Evolutionary conservation across 176 grass and related monocot species (phyloP).

Genomic region (Oryza glumipatula): DNA sequence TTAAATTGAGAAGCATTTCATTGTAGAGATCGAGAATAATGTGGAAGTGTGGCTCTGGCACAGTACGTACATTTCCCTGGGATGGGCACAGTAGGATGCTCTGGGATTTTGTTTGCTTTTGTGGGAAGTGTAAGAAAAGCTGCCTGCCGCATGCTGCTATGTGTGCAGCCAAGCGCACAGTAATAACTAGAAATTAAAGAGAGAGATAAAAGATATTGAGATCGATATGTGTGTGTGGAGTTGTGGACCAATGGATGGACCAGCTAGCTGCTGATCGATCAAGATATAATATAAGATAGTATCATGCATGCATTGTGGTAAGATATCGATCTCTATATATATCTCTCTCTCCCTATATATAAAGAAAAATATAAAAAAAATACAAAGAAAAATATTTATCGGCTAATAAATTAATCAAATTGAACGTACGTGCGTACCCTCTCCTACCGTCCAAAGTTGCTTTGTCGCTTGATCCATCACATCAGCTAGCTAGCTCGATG

Average conservation of each 20-base stretch:
- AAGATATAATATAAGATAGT: not conserved
- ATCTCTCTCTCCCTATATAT: too few species aligned
- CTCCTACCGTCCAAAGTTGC: conserved; percentile 34
- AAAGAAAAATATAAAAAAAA: too few species aligned
- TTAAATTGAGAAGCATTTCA: too few species aligned
- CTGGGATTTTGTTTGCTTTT: conserved; percentile 29
- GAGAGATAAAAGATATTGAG: not conserved
- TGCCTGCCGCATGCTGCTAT: not conserved
- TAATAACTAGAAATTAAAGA: not conserved
- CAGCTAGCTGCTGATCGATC: not conserved
- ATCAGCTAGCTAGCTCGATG: conserved; percentile 16
- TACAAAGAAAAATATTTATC: not conserved
- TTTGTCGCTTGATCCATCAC: conserved; percentile 46
- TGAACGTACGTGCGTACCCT: not conserved
- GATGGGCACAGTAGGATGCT: not conserved
- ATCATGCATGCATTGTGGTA: not conserved
- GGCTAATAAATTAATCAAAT: not conserved
- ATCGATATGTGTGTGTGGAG: not conserved
- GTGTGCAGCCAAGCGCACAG: not conserved
- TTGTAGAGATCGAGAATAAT: not conserved
- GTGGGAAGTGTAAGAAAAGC: not conserved
- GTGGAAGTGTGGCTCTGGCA: not conserved
- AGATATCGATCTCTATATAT: not conserved
- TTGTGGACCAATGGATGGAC: not conserved
- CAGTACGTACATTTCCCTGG: not conserved